phyloP scores from a whole-genome alignment of 2,329 filamentous ascomycete species.

The Ambrosiella beaveri region DNA sequence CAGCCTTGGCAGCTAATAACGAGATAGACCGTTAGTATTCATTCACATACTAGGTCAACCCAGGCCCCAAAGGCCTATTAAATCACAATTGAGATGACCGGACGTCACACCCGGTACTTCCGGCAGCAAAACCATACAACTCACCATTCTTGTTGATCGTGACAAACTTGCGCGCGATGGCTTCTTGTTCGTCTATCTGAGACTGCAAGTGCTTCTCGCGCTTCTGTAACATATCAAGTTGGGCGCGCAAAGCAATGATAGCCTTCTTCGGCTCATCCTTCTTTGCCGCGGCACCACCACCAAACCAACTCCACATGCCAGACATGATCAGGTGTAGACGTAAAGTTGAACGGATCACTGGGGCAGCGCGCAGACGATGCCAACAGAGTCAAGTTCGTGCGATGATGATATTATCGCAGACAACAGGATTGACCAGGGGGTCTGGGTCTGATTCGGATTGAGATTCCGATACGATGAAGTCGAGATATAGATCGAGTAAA shows the following conservation, averaged over 20 bases:
- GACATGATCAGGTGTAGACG: neutral
- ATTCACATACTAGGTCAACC: neutral
- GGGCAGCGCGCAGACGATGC: no score
- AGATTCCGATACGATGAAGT: no score
- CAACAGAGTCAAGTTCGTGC: no score
- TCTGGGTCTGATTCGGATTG: no score
- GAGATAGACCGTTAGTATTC: neutral
- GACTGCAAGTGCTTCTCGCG: conserved; percentile 77
- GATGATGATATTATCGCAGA: no score
- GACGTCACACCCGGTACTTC: neutral
- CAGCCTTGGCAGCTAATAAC: conserved; percentile 64
- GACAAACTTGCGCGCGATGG: conserved; percentile 74
- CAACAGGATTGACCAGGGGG: no score
- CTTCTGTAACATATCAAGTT: conserved; percentile 96
- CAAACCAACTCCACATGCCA: conserved; percentile 67
- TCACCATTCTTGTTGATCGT: conserved; percentile 79
- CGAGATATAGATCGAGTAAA: no score
- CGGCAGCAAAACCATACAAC: conserved; percentile 17
- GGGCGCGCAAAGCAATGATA: conserved; percentile 70
- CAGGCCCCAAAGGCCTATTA: neutral
- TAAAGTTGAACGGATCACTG: no score
- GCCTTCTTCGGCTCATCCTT: conserved; percentile 95
- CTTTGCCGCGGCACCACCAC: conserved; percentile 64
- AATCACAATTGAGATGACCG: no score
- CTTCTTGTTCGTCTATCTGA: conserved; percentile 86